These are phyloP conservation scores for Monosporascus sp. DNA, from an alignment of 2,329 filamentous ascomycete species.

Conservation along the genomic window DNA sequence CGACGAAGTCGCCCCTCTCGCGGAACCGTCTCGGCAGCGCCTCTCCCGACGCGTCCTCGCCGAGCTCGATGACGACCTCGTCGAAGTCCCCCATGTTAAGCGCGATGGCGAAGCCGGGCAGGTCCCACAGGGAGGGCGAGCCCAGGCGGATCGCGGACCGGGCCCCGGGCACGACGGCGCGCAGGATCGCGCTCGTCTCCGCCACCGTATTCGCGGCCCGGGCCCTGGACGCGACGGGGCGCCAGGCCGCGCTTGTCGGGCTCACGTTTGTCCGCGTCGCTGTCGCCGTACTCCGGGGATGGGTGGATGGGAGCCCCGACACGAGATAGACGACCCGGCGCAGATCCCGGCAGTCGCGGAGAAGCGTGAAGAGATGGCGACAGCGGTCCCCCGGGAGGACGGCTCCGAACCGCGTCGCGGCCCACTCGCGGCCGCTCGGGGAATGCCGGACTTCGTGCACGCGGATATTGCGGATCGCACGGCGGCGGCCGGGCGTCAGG, in stretches of 20 bases:
- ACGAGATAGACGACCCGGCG: not conserved
- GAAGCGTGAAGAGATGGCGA: not conserved
- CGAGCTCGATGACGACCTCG: not conserved
- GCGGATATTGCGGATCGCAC: not conserved
- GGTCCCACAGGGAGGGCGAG: not conserved
- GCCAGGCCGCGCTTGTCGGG: too few species aligned
- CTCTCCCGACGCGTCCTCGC: not conserved
- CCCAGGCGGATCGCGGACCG: not conserved
- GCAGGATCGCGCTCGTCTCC: not conserved
- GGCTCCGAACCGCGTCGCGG: not conserved
- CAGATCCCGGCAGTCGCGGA: not conserved
- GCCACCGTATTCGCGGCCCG: not conserved
- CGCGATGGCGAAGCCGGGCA: not conserved
- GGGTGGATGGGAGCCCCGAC: too few species aligned
- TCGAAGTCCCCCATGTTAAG: not conserved
- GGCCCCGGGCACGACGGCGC: too few species aligned
- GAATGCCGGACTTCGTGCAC: not conserved
- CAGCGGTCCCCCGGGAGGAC: not conserved
- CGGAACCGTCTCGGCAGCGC: not conserved
- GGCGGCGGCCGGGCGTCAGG: not conserved
- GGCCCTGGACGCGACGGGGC: too few species aligned
- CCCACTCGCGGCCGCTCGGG: not conserved
- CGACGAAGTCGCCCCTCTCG: not conserved
- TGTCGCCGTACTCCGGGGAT: too few species aligned
- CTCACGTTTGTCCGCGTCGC: too few species aligned